phyloP scores from a whole-genome alignment of 192 early-diverging fungal genomes.

The Rhizoclosmatium globosum region DNA sequence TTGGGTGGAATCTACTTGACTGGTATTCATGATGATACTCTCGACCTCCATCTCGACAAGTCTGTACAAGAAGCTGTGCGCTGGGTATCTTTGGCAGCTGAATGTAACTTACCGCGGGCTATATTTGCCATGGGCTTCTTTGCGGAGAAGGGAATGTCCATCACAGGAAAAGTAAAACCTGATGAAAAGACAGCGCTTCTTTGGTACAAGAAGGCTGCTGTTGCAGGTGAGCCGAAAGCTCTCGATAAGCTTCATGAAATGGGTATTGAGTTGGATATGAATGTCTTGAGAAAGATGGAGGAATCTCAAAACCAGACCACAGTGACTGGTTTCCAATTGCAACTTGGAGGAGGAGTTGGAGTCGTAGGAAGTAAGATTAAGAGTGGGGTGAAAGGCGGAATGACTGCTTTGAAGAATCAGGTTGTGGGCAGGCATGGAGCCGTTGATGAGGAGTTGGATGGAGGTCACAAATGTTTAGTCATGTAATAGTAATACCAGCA shows the following conservation, averaged over 20 bases:
- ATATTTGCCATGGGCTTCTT: constrained; percentile 94
- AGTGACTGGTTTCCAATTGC: not conserved
- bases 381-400: not conserved
- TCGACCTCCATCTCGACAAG: constrained; percentile 53
- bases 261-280: constrained; percentile 32
- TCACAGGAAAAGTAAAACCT: constrained; percentile 69
- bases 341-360: constrained; percentile 8
- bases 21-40: constrained; percentile 67
- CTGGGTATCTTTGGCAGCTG: constrained; percentile 85
- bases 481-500: constrained; percentile 16
- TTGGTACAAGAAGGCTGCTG: constrained; percentile 48
- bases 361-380: not conserved
- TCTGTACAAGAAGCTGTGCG: constrained; percentile 80
- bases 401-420: not conserved
- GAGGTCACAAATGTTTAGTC: constrained; percentile 38
- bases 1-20: constrained; percentile 86
- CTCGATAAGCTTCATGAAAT: constrained; percentile 39
- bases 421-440: not conserved
- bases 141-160: constrained; percentile 76
- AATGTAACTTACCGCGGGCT: constrained; percentile 77
- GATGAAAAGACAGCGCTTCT: constrained; percentile 46
- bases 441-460: constrained; percentile 42
- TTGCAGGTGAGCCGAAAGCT: constrained; percentile 46
- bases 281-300: constrained; percentile 22
- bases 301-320: not conserved